Evolutionary conservation across 768 basidiomycete species (phyloP), one percentile per base, ranked within the genome.

Genomic region (Sporobolomyces roseus): DNA sequence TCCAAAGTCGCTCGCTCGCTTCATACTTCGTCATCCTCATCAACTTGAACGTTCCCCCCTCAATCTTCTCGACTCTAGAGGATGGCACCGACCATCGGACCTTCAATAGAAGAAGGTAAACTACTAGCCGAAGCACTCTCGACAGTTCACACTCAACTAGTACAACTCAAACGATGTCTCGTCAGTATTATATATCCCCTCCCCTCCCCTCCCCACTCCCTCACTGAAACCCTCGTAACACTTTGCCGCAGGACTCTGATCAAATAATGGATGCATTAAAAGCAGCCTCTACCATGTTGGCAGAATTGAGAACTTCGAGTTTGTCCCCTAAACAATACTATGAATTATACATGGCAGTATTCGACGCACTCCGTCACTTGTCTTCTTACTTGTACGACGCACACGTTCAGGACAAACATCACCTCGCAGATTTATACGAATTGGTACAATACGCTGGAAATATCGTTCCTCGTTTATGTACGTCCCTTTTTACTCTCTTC

Each of bases 391-490:
- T 99, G 68, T 93, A 91, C 75, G 96, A 98, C 68, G 94, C 93
- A 4, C 96, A 99, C 80, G 87, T 85, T 29, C 86, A 89, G 67
- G 87, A 88, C 56, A 85, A 88, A 77, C 94, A 99, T 78, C 96
- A 98, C 74, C 85, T 99, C 65, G 96, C 96, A 52, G 96, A 99
- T 83, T 83, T 99, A 50, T 99, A 99, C 80, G 96, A 99, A 79
- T 86, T 98, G 71, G 96, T 99, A n/a, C 96, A 99, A 85, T 99
- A 94, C 78, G 92, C 92, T 41, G 91, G 92, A 77, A 94, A 93
- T 78, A 93, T 96, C 78, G 88, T 94, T 55, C 92, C 92, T 30
- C n/a, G n/a, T n/a, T n/a, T n/a, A n/a, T n/a, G n/a, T n/a, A n/a
- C n/a, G n/a, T n/a, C n/a, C n/a, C n/a, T n/a, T n/a, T n/a, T n/a